A percentile compares a stretch with the other conserved stretches of the same genome.
Conservation (phyloP, 345 rosid genomes). For the Gossypium sturtianum region DNA sequence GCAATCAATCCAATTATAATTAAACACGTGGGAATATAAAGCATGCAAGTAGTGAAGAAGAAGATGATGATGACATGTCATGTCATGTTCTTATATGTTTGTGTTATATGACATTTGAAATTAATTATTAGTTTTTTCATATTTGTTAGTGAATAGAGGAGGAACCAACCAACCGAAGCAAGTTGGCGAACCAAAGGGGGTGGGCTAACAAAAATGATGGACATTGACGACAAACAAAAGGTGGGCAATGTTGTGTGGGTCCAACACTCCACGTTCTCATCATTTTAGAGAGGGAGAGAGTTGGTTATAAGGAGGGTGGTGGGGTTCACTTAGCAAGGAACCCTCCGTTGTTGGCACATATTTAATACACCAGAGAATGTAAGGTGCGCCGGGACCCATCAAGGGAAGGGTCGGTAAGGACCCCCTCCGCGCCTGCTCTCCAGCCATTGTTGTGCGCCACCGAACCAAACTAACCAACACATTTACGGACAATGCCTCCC, state of each 20-base stretch:
- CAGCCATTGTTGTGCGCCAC: slow-evolving; percentile 9
- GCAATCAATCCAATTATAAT: too few species aligned
- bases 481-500: slow-evolving; percentile 4
- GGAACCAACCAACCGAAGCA: not conserved
- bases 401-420: not conserved
- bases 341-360: not conserved
- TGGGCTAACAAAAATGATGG: not conserved
- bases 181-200: not conserved
- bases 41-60: too few species aligned
- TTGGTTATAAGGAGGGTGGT: not conserved
- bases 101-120: too few species aligned
- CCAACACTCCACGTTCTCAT: not conserved
- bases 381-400: not conserved
- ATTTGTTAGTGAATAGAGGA: too few species aligned
- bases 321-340: not conserved
- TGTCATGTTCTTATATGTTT: too few species aligned
- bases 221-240: not conserved
- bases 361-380: not conserved
- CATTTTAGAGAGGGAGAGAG: not conserved
- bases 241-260: not conserved
- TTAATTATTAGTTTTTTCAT: too few species aligned
- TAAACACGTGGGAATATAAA: too few species aligned
- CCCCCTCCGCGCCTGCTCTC: not conserved
- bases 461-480: slow-evolving; percentile 12
- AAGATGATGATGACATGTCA: too few species aligned